These are phyloP conservation scores for Chaetomium fimeti DNA, from an alignment of 495 filamentous ascomycete species.

Conservation along the genomic window DNA sequence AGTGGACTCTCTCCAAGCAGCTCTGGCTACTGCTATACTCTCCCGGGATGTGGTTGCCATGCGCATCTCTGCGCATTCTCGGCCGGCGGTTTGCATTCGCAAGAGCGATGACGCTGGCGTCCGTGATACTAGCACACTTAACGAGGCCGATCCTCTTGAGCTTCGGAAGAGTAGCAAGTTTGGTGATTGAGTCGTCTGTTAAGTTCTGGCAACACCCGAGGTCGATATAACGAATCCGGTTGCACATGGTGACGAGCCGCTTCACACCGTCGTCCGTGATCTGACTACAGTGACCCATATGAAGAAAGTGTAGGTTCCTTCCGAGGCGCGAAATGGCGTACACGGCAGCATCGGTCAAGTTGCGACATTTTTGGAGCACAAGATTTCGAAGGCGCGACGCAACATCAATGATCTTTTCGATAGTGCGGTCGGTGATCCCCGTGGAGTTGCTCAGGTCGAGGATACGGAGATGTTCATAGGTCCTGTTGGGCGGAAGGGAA, in stretches of 20 bases:
- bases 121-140: conserved; percentile 87
- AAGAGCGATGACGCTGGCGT: conserved; percentile 80
- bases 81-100: conserved; percentile 57
- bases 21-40: conserved; percentile 50
- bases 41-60: conserved; percentile 36
- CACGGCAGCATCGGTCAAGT: conserved; percentile 89
- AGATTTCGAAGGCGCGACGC: conserved; percentile 90
- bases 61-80: conserved; percentile 52
- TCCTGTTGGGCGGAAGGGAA: conserved; percentile 64
- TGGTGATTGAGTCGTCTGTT: conserved; percentile 82
- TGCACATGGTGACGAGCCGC: conserved; percentile 78
- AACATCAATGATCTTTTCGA: conserved; percentile 79
- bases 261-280: conserved; percentile 87
- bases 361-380: conserved; percentile 88
- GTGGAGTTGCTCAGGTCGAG: conserved; percentile 89
- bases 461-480: conserved; percentile 84
- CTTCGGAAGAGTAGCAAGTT: conserved; percentile 84
- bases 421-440: conserved; percentile 76
- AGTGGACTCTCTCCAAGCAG: conserved; percentile 85
- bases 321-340: conserved; percentile 80
- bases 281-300: conserved; percentile 87
- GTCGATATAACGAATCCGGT: conserved; percentile 95
- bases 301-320: conserved; percentile 95
- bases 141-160: conserved; percentile 91
- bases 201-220: conserved; percentile 89